These are phyloP conservation scores for Scortechinia acanthostroma DNA, from an alignment of 2,329 filamentous ascomycete species.

Conservation along the genomic window DNA sequence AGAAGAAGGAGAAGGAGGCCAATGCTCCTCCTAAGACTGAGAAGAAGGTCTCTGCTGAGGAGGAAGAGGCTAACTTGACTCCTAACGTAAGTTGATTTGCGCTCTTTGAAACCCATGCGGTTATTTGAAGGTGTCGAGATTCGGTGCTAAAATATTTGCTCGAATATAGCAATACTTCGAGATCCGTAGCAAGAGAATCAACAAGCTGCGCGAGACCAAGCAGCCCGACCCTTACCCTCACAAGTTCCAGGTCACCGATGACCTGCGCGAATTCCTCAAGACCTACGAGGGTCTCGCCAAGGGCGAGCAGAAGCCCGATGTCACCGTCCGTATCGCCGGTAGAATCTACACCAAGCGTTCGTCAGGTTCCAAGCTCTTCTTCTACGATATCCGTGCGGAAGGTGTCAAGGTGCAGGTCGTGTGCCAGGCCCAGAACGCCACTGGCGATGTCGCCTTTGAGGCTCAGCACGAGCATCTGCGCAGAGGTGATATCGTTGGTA, in stretches of 20 bases:
- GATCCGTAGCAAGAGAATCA: slow-evolving; percentile 75
- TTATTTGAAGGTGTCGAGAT: background rate
- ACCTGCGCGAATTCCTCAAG: slow-evolving; percentile 71
- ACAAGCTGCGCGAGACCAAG: slow-evolving; percentile 67
- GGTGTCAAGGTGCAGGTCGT: slow-evolving; percentile 81
- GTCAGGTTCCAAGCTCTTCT: slow-evolving; percentile 77
- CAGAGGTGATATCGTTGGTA: slow-evolving; percentile 86
- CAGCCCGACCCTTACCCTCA: slow-evolving; percentile 84
- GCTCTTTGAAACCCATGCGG: background rate
- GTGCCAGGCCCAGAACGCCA: slow-evolving; percentile 76
- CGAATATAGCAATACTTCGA: slow-evolving; percentile 78
- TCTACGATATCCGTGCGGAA: slow-evolving; percentile 78
- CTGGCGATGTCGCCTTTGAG: slow-evolving; percentile 63
- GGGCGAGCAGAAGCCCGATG: slow-evolving; percentile 73
- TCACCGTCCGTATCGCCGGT: slow-evolving; percentile 70
- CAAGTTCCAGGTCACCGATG: slow-evolving; percentile 81
- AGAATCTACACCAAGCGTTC: slow-evolving; percentile 84
- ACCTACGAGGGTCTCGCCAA: slow-evolving; percentile 79
- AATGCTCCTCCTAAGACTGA: slow-evolving; percentile 50
- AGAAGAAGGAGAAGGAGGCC: slow-evolving; percentile 81
- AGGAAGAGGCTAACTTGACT: slow-evolving; percentile 66
- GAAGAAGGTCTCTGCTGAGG: slow-evolving; percentile 43
- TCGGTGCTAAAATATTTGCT: background rate
- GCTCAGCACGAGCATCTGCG: slow-evolving; percentile 84
- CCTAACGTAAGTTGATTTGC: slow-evolving; percentile 53